Evolutionary conservation across 495 filamentous ascomycete species (phyloP).

Genomic region (Saxispiralis lemnorum): DNA sequence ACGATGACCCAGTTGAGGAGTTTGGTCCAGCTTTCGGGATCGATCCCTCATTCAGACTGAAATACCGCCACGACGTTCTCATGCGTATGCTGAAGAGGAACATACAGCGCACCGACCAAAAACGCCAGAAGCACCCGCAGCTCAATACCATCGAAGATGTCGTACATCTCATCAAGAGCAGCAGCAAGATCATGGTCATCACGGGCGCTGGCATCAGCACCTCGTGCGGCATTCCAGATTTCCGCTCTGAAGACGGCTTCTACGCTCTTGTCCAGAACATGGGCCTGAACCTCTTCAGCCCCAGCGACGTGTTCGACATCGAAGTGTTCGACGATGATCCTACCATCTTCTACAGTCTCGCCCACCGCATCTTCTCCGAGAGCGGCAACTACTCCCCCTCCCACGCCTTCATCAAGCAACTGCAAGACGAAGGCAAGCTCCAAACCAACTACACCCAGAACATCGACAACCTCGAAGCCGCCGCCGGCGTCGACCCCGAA

Average conservation of each 20-base stretch:
- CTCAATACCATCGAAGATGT: conserved; percentile 85
- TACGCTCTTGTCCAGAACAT: conserved; percentile 69
- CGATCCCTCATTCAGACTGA: conserved; percentile 13
- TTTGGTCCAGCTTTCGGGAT: conserved; percentile 87
- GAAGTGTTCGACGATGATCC: conserved; percentile 71
- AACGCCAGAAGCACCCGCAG: conserved; percentile 58
- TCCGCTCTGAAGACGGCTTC: conserved; percentile 49
- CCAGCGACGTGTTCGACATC: conserved; percentile 91
- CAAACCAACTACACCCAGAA: conserved; percentile 97
- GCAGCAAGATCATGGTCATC: conserved; percentile 75
- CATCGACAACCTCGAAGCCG: conserved; percentile 88
- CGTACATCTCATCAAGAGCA: conserved; percentile 51
- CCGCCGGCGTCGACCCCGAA: conserved; percentile 63
- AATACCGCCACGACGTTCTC: conserved; percentile 60
- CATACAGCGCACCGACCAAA: conserved; percentile 65
- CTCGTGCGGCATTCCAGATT: conserved; percentile 50
- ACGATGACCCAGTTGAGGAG: conserved; percentile 57
- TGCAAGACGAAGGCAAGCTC: conserved; percentile 77
- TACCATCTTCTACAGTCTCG: conserved; percentile 74
- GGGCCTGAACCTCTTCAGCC: conserved; percentile 47
- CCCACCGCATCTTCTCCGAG: conserved; percentile 74
- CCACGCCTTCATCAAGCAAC: conserved; percentile 85
- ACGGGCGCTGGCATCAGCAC: conserved; percentile 80
- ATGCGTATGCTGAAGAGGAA: conserved; percentile 56
- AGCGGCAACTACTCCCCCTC: conserved; percentile 61